Percentiles rank a stretch among this genome's conserved stretches.
Conservation (phyloP, 176 grass and related monocot species). For the Carex scoparia region DNA sequence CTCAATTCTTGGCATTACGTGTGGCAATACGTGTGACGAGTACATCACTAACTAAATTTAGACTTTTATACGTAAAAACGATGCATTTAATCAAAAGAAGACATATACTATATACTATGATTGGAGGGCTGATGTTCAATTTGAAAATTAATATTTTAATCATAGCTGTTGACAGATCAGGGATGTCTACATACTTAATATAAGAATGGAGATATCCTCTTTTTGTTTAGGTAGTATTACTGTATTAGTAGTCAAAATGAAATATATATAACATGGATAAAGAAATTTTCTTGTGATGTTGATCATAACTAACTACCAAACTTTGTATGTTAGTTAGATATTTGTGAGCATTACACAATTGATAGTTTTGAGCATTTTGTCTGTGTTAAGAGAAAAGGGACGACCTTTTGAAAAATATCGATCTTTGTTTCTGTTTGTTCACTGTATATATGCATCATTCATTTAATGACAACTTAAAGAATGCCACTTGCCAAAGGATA, state of each 20-base stretch:
- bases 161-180: too few relatives aligned
- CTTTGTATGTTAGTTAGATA: slow-evolving; percentile 11
- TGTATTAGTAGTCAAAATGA: background rate
- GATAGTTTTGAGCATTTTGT: background rate
- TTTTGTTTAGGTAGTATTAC: background rate
- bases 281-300: background rate
- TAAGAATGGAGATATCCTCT: too few relatives aligned
- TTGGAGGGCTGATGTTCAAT: too few relatives aligned
- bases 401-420: background rate
- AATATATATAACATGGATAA: background rate
- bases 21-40: too few relatives aligned
- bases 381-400: background rate
- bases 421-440: background rate
- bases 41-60: too few relatives aligned
- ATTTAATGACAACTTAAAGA: slow-evolving; percentile 11
- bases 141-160: too few relatives aligned
- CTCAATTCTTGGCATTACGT: too few relatives aligned
- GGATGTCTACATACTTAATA: too few relatives aligned
- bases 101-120: too few relatives aligned
- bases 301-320: background rate
- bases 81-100: too few relatives aligned
- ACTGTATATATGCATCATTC: background rate
- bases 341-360: background rate
- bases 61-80: too few relatives aligned
- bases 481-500: background rate